Evolutionary conservation across 371 early-diverging fungal species (phyloP), one percentile per base, ranked within the genome.

Genomic region (Lichtheimia corymbifera): DNA sequence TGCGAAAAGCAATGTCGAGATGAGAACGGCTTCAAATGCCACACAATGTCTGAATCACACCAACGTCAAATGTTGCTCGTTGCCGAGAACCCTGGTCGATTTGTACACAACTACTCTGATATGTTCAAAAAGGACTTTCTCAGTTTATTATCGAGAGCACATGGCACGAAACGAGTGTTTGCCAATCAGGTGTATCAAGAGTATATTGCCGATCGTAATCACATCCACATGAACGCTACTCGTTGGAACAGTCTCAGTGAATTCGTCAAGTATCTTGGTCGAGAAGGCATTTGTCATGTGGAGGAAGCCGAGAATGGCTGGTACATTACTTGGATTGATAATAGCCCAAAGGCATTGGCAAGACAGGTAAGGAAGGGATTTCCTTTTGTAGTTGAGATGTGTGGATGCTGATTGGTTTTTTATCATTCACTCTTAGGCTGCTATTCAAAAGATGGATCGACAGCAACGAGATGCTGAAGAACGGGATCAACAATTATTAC

Each of bases 21-120:
- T 75, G 97, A 94, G 69, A 97, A 97, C 75, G 98, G 98, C 9
- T 98, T 95, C 83, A 94, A 96, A 77, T 93, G 94, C 61, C 97
- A 98, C 74, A 88, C 87, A 47, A 83, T 86, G 49, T 93, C 95
- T 18, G 97, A 97, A 76, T 85, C 91, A 4, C 98, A 98, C 79
- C 92, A 93, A 70, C 88, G 96, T 17, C 94, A 95, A 73, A 95
- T 97, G 94, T 62, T 85, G 17, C 78, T 97, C 5, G 93, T 97
- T 50, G 91, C 92, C 9, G 91, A 93, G n/a, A 88, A 86, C 54
- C 88, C 91, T 5, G 85, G 83, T 25, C 83, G 81, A 64, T 90
- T 80, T 61, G 63, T 93, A 35, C 79, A 86, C 58, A 83, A 71
- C 59, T 92, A 85, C 63, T 89, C 93, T n/a, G 72, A 74, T 35